Evolutionary conservation across 2,329 filamentous ascomycete species (phyloP), one percentile per base, ranked within the genome.

Genomic region (Catunica adiposa): DNA sequence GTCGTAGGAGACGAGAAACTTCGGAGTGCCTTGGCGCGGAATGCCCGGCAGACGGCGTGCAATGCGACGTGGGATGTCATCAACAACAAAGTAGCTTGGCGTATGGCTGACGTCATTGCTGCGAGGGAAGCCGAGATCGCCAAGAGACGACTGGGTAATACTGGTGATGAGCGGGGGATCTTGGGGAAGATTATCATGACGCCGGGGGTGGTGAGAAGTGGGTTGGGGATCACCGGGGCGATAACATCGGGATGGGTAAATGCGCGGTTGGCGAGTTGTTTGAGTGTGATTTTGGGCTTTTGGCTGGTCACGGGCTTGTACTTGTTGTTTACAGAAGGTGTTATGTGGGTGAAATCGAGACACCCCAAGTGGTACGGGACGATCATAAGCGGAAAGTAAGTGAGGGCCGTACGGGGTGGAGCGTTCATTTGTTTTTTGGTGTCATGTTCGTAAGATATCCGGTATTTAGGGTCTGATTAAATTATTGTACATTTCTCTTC

Each of bases 41-140:
- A 71, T 7, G 75, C 79, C 1, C 72, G 80, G 54, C 63, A 64
- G 20, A 75, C 80, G 59, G 82, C 81, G 0, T 76, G 76, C 58
- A 72, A 80, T 51, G 80, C 78, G 2, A 85, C 80, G 0, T 86
- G 82, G 83, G 80, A 84, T 58, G 82, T 77, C 67, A 83, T 85
- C 65, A 83, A 83, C 67, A 82, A 83, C 62, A 78, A 76, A 51
- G 82, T 84, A 1, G 82, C 82, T 2, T 79, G 78, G 73, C 74
- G 77, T 57, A 77, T 85, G 68, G 69, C 73, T 2, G 72, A 76
- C 53, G 69, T 68, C n/a, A 75, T 78, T 51, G 69, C 72, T 15
- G 69, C 74, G 48, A 66, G 74, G 22, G 40, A 51, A 26, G 46
- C 42, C 29, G 40, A 53, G 14, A 20, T 46, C 8, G 37, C 44